A percentile compares a stretch with the other conserved stretches of the same genome.
Evolutionary conservation across 2,329 filamentous ascomycete genomes (phyloP).

Genomic region (Tympanopsis confertula): DNA sequence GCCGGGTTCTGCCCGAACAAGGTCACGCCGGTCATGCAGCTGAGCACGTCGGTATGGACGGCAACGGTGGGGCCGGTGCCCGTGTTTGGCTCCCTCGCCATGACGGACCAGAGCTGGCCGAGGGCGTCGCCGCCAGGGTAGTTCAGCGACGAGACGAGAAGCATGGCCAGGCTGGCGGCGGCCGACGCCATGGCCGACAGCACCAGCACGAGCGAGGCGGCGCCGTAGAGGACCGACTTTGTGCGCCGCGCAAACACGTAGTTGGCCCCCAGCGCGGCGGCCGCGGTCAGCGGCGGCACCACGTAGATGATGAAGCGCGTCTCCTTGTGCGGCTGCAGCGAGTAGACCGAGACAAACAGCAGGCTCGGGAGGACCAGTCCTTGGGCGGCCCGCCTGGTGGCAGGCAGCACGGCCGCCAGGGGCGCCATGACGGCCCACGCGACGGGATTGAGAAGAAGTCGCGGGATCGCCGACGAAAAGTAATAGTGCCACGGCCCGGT

Average conservation of each 20-base stretch:
- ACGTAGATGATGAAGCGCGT: slow-evolving; percentile 88
- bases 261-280: slow-evolving; percentile 62
- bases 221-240: slow-evolving; percentile 44
- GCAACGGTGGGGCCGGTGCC: slow-evolving; percentile 18
- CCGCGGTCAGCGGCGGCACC: slow-evolving; percentile 68
- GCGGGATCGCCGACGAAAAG: slow-evolving; percentile 68
- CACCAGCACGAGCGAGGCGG: slow-evolving; percentile 42
- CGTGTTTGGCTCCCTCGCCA: slow-evolving; percentile 14
- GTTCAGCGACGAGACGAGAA: slow-evolving; percentile 75
- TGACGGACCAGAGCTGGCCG: slow-evolving; percentile 30
- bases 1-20: slow-evolving; percentile 44
- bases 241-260: slow-evolving; percentile 55
- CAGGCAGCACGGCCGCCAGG: slow-evolving; percentile 34
- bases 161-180: slow-evolving; percentile 49
- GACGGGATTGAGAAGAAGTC: slow-evolving; percentile 72
- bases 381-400: slow-evolving; percentile 27
- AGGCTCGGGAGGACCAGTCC: slow-evolving; percentile 54
- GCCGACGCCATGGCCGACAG: slow-evolving; percentile 50
- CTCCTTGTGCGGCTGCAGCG: slow-evolving; percentile 87
- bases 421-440: slow-evolving; percentile 42
- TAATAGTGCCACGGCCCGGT: slow-evolving; percentile 79
- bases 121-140: slow-evolving; percentile 86
- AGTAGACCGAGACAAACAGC: slow-evolving; percentile 69
- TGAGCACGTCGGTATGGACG: slow-evolving; percentile 53
- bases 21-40: slow-evolving; percentile 62